Conservation (phyloP, 2,329 filamentous ascomycete genomes). For the Colletotrichum sidae region DNA sequence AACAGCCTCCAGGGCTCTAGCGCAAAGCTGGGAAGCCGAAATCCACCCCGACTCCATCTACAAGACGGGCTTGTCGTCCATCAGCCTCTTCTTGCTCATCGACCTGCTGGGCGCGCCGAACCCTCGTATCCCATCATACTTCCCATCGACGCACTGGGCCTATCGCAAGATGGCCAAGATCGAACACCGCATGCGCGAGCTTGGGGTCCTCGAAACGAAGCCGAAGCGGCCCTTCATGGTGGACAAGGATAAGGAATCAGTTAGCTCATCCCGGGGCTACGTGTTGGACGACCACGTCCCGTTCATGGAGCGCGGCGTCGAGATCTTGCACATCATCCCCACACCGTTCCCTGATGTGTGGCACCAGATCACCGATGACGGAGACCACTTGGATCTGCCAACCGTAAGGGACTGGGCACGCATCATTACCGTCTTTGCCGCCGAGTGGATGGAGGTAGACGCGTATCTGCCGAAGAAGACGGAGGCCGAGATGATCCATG, state of each 20-base stretch:
- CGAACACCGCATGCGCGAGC: constrained; percentile 77
- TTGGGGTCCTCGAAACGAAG: constrained; percentile 74
- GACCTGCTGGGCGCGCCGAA: constrained; percentile 82
- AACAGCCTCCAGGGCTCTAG: constrained; percentile 67
- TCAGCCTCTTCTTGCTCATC: constrained; percentile 90
- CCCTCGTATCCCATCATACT: constrained; percentile 85
- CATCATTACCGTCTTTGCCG: constrained; percentile 84
- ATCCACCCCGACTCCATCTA: constrained; percentile 80
- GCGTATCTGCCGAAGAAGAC: constrained; percentile 48
- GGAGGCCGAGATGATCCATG: constrained; percentile 41
- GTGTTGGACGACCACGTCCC: constrained; percentile 92
- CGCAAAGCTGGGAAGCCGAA: constrained; percentile 81
- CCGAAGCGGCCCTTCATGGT: constrained; percentile 70
- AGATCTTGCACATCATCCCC: constrained; percentile 91
- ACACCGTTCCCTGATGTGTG: constrained; percentile 84
- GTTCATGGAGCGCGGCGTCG: constrained; percentile 87
- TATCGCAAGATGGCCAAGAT: constrained; percentile 81
- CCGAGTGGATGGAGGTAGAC: constrained; percentile 90
- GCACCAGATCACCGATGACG: constrained; percentile 89
- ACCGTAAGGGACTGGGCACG: constrained; percentile 90
- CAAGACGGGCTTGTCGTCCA: constrained; percentile 79
- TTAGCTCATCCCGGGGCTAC: constrained; percentile 57
- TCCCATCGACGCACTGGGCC: constrained; percentile 92
- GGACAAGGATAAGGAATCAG: constrained; percentile 67
- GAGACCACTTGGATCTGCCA: constrained; percentile 81